phyloP scores from a whole-genome alignment of 1,284 basidiomycete species.

The Leccinum subfulvum region DNA sequence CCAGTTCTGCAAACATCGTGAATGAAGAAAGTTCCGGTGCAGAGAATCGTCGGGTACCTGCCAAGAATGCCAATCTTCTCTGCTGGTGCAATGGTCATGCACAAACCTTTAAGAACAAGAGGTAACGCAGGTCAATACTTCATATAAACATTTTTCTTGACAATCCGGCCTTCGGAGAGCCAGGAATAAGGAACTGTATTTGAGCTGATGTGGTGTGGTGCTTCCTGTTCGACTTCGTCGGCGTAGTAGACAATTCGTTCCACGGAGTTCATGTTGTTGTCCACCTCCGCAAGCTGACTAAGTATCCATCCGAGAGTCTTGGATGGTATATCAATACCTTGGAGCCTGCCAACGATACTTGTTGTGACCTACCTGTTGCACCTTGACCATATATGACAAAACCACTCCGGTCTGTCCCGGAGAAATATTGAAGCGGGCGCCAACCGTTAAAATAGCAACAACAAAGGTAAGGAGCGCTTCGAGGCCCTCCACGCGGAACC shows the following conservation, averaged over 20 bases:
- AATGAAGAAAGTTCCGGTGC: slow-evolving; percentile 1
- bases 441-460: slow-evolving; percentile 79
- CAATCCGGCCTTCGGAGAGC: slow-evolving; percentile 65
- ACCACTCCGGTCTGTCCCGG: slow-evolving; percentile 77
- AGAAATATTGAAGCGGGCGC: slow-evolving; percentile 70
- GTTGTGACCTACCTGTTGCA: slow-evolving; percentile 50
- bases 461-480: slow-evolving; percentile 76
- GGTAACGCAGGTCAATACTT: slow-evolving; percentile 74
- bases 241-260: slow-evolving; percentile 85
- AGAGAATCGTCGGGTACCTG: slow-evolving; percentile 36
- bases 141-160: slow-evolving; percentile 61
- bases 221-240: slow-evolving; percentile 59
- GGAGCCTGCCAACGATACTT: neutral
- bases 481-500: slow-evolving; percentile 84
- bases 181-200: slow-evolving; percentile 60
- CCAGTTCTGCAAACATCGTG: slow-evolving; percentile 52
- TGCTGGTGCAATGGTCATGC: slow-evolving; percentile 65
- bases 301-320: slow-evolving; percentile 81
- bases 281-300: slow-evolving; percentile 80
- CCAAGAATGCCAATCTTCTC: slow-evolving; percentile 91
- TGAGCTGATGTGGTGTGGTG: slow-evolving; percentile 63
- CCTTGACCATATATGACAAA: slow-evolving; percentile 74
- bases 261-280: slow-evolving; percentile 91
- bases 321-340: slow-evolving; percentile 9
- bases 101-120: slow-evolving; percentile 64